Evolutionary conservation across 75 land plant genomes (phyloP).

Genomic region (Sequoiadendron giganteum): DNA sequence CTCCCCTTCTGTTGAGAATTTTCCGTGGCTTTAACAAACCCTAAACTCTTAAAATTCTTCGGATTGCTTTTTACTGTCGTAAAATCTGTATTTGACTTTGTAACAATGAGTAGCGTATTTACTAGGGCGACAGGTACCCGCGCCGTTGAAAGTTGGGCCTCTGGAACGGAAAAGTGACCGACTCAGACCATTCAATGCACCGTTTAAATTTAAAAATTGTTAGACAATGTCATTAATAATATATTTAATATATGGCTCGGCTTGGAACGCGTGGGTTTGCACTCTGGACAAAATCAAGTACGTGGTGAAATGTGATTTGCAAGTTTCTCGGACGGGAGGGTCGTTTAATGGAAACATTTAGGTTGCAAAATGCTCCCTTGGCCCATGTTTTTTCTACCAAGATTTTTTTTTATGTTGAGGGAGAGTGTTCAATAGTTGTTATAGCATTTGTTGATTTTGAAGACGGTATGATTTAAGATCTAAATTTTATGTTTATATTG

Average conservation of each 20-base stretch:
- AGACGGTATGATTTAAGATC: too few species aligned
- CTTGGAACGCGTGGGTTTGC: slow-evolving; percentile 6
- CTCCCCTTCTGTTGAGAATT: background rate
- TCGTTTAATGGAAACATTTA: too few species aligned
- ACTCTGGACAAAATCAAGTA: slow-evolving; percentile 23
- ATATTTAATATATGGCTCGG: background rate
- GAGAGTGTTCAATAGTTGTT: too few species aligned
- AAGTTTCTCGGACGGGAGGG: too few species aligned
- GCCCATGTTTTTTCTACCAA: too few species aligned
- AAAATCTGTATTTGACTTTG: background rate
- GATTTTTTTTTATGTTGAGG: too few species aligned
- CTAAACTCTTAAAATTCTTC: background rate
- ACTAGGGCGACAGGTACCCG: background rate
- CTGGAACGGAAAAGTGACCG: slow-evolving; percentile 1
- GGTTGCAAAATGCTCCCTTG: too few species aligned
- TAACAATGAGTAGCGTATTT: background rate
- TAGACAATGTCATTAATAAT: background rate
- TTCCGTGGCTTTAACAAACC: too few species aligned
- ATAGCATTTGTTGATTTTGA: too few species aligned
- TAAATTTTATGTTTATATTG: too few species aligned
- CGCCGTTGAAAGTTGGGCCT: slow-evolving; percentile 12
- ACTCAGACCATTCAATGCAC: slow-evolving; percentile 1
- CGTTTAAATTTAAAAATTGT: background rate
- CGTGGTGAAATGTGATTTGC: too few species aligned
- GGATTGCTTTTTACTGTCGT: background rate